These are phyloP conservation scores for Fusarium sp. DNA, from an alignment of 2,329 filamentous ascomycete genomes.

Conservation along the genomic window DNA sequence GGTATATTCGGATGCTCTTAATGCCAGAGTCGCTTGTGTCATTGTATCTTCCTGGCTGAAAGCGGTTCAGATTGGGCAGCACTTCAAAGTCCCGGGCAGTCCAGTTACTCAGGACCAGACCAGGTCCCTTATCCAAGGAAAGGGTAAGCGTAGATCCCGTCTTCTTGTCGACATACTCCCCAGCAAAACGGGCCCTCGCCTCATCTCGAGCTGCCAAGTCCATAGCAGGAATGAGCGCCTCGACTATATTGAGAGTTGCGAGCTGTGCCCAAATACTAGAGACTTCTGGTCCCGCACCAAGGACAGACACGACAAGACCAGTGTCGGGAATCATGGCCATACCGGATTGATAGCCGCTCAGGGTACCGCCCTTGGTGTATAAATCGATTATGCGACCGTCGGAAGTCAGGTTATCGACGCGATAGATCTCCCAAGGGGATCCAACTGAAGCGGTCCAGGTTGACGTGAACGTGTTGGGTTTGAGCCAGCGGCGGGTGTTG, in stretches of 20 bases:
- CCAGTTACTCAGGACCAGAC: slow-evolving; percentile 1
- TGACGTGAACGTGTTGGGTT: background rate
- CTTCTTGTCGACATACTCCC: background rate
- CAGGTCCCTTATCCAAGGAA: background rate
- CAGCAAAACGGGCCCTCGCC: background rate
- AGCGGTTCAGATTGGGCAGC: slow-evolving; percentile 3
- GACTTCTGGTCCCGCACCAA: slow-evolving; percentile 1
- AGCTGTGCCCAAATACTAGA: background rate
- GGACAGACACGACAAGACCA: background rate
- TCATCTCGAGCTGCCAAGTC: slow-evolving; percentile 3
- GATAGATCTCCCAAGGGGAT: slow-evolving; percentile 13
- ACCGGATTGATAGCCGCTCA: background rate
- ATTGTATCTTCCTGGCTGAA: background rate
- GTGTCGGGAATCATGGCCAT: background rate
- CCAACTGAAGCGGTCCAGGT: slow-evolving; percentile 1
- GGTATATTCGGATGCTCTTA: background rate
- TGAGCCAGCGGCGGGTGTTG: background rate
- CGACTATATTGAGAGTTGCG: background rate
- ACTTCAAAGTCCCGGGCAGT: background rate
- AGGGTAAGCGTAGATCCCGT: background rate
- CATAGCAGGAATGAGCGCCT: background rate
- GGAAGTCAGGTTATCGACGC: slow-evolving; percentile 4
- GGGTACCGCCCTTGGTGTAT: background rate
- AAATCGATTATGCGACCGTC: slow-evolving; percentile 1
- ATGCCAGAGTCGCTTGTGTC: background rate